Conservation (phyloP, 371 early-diverging fungal genomes). For the Apophysomyces trapeziformis region DNA sequence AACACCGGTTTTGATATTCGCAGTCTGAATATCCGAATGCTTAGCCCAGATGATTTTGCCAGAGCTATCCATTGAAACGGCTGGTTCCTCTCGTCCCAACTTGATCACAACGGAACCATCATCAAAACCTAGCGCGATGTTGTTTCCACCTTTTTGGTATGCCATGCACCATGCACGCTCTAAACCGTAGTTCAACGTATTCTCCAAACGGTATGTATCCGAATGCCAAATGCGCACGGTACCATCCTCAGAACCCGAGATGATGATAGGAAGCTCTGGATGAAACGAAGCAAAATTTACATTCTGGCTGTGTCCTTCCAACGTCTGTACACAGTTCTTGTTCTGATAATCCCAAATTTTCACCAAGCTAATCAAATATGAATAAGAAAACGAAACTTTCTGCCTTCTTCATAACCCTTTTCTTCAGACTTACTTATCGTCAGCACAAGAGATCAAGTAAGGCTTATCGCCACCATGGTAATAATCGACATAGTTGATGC, state of each 20-base stretch:
- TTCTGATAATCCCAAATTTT: slow-evolving; percentile 99
- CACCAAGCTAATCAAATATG: slow-evolving; percentile 53
- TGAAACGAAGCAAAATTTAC: slow-evolving; percentile 96
- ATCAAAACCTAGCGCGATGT: slow-evolving; percentile 94
- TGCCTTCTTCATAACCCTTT: slow-evolving; percentile 15
- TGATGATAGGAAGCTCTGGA: slow-evolving; percentile 96
- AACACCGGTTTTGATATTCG: slow-evolving; percentile 85
- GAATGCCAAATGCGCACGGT: slow-evolving; percentile 97
- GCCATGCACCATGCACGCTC: slow-evolving; percentile 97
- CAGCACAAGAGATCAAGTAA: slow-evolving; percentile 90
- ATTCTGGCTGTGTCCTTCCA: slow-evolving; percentile 98
- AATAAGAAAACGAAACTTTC: slow-evolving; percentile 30
- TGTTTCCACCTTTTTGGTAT: slow-evolving; percentile 85
- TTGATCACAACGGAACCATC: slow-evolving; percentile 94
- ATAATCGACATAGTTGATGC: slow-evolving; percentile 94
- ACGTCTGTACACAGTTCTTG: slow-evolving; percentile 95
- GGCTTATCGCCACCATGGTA: slow-evolving; percentile 96
- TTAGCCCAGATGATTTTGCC: slow-evolving; percentile 98
- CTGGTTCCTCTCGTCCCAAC: slow-evolving; percentile 95
- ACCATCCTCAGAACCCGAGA: slow-evolving; percentile 98
- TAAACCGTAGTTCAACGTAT: slow-evolving; percentile 95
- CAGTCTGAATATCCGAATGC: slow-evolving; percentile 94
- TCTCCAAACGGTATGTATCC: slow-evolving; percentile 94
- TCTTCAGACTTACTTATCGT: slow-evolving; percentile 70
- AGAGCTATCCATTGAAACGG: slow-evolving; percentile 94